Evolutionary conservation across 2,329 filamentous ascomycete genomes (phyloP), one percentile per base, ranked within the genome.

Genomic region (Fusarium austroafricanum): DNA sequence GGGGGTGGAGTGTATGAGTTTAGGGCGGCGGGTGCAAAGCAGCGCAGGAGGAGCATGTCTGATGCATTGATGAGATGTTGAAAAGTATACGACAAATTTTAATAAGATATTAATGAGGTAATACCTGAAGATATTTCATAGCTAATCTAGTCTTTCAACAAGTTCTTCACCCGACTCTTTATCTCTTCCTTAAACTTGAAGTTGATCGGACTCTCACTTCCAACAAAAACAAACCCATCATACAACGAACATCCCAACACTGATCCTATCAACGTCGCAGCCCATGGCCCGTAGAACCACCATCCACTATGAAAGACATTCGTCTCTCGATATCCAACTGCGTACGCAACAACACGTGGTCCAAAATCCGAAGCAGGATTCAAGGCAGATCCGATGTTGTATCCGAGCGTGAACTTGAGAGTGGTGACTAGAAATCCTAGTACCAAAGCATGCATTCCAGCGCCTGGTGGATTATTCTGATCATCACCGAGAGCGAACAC

Each of bases 321-420:
- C 1, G 64, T 62, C 4, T 53, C 65, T 2, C 68, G 51, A 47
- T 76, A 79, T 2, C 78, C 78, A 14, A 75, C 73, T 2, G 76
- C 72, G 26, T 76, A 75, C 9, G 75, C 71, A 2, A 78, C 62
- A 0, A 79, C 68, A 0, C 78, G 70, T 1, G 77, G 77, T 3
- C 79, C 78, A 37, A 80, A 77, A 31, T 80, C 79, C 6, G 77
- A 77, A 0, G 79, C 79, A 15, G 79, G 78, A 28, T 79, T 81
- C 54, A 80, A 52, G 0, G 79, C 75, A 5, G 78, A 76, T 5
- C 78, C 79, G 8, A 76, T 78, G 42, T 79, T 80, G 39, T 78
- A 79, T 0, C 76, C 79, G 3, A 80, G 54, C 0, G 76, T 75
- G 49, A 80, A 78, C 56, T 78, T 79, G 21, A 80, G 69, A 3